Base-by-base conservation (phyloP, 1,284 basidiomycete species). In the Pulchroboletus neoregius region DNA sequence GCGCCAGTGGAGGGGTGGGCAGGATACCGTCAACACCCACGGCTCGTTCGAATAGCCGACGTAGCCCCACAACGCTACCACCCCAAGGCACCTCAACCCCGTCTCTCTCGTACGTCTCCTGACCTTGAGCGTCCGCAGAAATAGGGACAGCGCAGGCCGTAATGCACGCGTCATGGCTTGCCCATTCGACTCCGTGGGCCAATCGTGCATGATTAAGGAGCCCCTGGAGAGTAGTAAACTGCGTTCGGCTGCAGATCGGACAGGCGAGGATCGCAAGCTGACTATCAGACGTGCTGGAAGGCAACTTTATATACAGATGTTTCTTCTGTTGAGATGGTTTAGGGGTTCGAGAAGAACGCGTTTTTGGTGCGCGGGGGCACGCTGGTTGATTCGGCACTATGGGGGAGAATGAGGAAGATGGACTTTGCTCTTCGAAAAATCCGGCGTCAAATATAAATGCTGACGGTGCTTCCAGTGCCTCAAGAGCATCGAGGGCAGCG, bases 211-310 rank as follows among this genome's bases (percentile, higher is more conserved):
- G 86, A 53, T 88, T 89, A 22, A 87, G 70, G 18, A 89, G 72
- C 3, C 86, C 87, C 62, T 89, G 87, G 2, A 88, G 71, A n/a
- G 76, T 81, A 11, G 78, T 80, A 57, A 89, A 88, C 12, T 82
- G 71, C 2, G 75, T 78, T 35, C 82, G 77, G 15, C 65, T 55
- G 54, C 86, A 89, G 49, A 70, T 72, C 0, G 80, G 76, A 56
- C 86, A 89, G 15, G 71, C 72, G 39, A 89, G 70, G 51, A 71
- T 71, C 24, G 65, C 67, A 55, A 74, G 55, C 53, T 69, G 62
- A 41, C 67, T 68, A 18, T 60, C 58, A 11, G 61, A 63, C 2
- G 61, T 49, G 16, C 56, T 51, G 44, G 72, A 68, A 23, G 57
- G 48, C 3, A 66, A 34, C 37, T 69, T 73, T 20, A 78, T 63